Evolutionary conservation across 306 rosid species (phyloP), one percentile per base, ranked within the genome.

Genomic region (Castanea sativa): DNA sequence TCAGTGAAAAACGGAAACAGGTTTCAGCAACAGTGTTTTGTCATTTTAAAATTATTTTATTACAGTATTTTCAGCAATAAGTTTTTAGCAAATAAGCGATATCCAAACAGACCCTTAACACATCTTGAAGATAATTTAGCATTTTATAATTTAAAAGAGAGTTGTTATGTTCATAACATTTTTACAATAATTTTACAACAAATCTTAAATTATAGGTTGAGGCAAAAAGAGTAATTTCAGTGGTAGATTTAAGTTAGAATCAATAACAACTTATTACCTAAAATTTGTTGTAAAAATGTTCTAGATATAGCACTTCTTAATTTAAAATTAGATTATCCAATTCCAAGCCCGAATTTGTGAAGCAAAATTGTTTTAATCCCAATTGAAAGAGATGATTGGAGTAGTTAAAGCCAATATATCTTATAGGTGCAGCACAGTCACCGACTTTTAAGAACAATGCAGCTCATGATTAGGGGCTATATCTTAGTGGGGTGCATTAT

Each of bases 401-500:
- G 6, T 52, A 49, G 58, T 4, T 2, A 4, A 25, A 4, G 1
- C 19, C 9, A 64, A 0, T 64, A 0, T 64, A 16, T 64, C 43
- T 30, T 64, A 9, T 3, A 29, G 70, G 12, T 5, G 43, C 43
- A 32, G 43, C 55, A 52, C 10, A 21, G 6, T 21, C 81, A 38
- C 69, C 81, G 30, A 55, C 68, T 68, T 20, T 69, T 35, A 33
- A 77, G 43, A 8, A 14, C 20, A 53, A 10, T 55, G 77, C 21
- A 79, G 30, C 78, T 82, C 75, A 67, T 77, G 85, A 87, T 84
- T 87, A 80, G 79, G 73, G 73, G 80, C 77, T 55, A 73, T 55
- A 73, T 73, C 35, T 79, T 29, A 61, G 81, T 73, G 67, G 68
- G 59, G 68, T 76, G 45, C 75, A 70, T 64, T 57, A 23, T 23